These are phyloP conservation scores for Fraxinus quadrangulata DNA, from an alignment of 257 asterid species.

Conservation along the genomic window DNA sequence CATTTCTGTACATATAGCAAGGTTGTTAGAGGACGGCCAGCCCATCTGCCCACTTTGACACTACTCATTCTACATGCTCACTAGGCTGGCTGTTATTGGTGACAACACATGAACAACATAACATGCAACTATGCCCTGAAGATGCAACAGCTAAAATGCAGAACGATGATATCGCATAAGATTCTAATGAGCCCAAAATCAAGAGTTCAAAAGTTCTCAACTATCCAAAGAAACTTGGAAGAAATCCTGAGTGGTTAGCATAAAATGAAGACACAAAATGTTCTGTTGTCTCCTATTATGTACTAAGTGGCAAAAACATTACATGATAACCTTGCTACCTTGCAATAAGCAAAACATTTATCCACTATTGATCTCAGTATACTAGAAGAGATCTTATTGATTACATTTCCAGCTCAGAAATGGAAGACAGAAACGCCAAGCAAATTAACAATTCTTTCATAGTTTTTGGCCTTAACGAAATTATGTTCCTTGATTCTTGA, in stretches of 20 bases:
- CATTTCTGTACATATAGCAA: too few relatives aligned
- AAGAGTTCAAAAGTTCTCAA: background rate
- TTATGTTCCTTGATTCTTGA: too few relatives aligned
- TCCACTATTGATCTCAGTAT: too few relatives aligned
- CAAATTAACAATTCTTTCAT: background rate
- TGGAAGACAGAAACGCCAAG: background rate
- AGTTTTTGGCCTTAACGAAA: too few relatives aligned
- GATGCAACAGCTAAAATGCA: background rate
- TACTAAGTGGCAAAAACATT: background rate
- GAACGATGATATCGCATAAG: background rate
- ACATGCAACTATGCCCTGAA: too few relatives aligned
- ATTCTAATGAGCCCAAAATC: background rate
- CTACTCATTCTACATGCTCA: too few relatives aligned
- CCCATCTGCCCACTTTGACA: too few relatives aligned
- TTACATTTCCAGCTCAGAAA: background rate
- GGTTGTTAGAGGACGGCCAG: too few relatives aligned
- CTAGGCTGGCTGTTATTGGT: too few relatives aligned
- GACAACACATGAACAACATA: too few relatives aligned
- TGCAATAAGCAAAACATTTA: background rate
- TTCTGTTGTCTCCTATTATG: background rate
- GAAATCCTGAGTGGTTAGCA: background rate
- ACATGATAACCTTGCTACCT: background rate
- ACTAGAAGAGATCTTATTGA: too few relatives aligned
- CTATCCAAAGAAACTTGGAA: too few relatives aligned
- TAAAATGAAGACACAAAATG: background rate